Conservation (phyloP, 306 rosid species). For the cucumber (Cucumis sativus) region Cucumber_9930_V3 NC_026659.2:3808001-3808500, state of each 20-base stretch:
- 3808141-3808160: too few relatives aligned
- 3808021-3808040: too few relatives aligned
- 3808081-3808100: too few relatives aligned
- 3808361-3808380: neutral
- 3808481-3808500: neutral
- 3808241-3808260: neutral
- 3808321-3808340: constrained; percentile 1
- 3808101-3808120: too few relatives aligned
- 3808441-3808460: neutral
- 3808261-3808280: neutral
- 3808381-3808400: neutral
- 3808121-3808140: too few relatives aligned
- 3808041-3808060: too few relatives aligned
- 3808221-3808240: neutral
- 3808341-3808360: constrained; percentile 9
- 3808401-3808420: neutral
- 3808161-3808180: too few relatives aligned
- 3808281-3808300: neutral
- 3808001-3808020: too few relatives aligned
- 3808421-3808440: constrained; percentile 8
- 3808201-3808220: neutral
- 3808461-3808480: constrained; percentile 2
- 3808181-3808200: too few relatives aligned
- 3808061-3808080: too few relatives aligned
- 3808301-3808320: neutral